These are phyloP conservation scores for Cornus kousa DNA, from an alignment of 148 eudicot genomes.

Conservation along the genomic window DNA sequence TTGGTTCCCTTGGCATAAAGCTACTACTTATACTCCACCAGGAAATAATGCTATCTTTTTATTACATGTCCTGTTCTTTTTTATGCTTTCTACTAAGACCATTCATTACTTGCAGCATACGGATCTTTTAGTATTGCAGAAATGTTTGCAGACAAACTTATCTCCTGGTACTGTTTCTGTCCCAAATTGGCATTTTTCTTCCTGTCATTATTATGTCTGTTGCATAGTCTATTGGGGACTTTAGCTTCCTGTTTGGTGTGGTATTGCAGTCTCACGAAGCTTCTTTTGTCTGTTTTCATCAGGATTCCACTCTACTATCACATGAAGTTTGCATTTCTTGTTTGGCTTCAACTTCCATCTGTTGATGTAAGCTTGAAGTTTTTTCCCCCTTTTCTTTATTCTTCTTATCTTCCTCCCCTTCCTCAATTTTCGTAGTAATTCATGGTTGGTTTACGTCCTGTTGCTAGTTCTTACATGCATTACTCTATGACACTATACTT, in stretches of 20 bases:
- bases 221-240: slow-evolving; percentile 1
- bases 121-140: slow-evolving; percentile 88
- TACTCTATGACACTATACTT: background rate
- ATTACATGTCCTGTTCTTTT: background rate
- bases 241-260: background rate
- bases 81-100: slow-evolving; percentile 9
- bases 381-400: background rate
- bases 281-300: slow-evolving; percentile 23
- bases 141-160: slow-evolving; percentile 72
- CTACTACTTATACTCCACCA: background rate
- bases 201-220: background rate
- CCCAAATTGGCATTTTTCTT: background rate
- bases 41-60: background rate
- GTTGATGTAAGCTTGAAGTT: slow-evolving; percentile 54
- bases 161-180: slow-evolving; percentile 61
- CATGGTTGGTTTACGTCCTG: background rate
- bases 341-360: slow-evolving; percentile 97
- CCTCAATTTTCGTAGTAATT: background rate
- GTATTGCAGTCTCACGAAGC: slow-evolving; percentile 9
- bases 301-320: slow-evolving; percentile 92
- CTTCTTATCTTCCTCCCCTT: background rate
- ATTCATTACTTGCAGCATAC: slow-evolving; percentile 59
- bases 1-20: background rate
- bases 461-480: background rate
- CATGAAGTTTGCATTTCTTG: slow-evolving; percentile 92